Conservation (phyloP, 2,329 filamentous ascomycete species). For the Balansia obtecta region DNA sequence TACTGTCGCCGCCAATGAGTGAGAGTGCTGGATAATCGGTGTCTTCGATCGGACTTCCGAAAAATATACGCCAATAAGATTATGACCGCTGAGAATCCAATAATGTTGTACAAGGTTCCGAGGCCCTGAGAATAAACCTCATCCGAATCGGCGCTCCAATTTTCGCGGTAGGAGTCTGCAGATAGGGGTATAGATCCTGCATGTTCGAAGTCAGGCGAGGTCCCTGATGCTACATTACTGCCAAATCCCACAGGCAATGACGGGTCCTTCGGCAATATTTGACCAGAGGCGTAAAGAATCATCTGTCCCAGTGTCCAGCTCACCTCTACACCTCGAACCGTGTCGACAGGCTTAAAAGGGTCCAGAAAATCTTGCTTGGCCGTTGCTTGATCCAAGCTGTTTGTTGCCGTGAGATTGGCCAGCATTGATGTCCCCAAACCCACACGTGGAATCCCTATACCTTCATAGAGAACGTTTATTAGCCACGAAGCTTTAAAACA, state of each 20-base stretch:
- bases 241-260: constrained; percentile 79
- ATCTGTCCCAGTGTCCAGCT: constrained; percentile 98
- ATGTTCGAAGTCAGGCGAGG: constrained; percentile 71
- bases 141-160: constrained; percentile 23
- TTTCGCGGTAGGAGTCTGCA: constrained; percentile 21
- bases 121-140: background rate
- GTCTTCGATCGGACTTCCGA: constrained; percentile 64
- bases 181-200: constrained; percentile 46
- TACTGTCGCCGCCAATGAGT: constrained; percentile 16
- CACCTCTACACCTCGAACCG: constrained; percentile 82
- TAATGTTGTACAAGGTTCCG: background rate
- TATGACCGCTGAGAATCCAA: constrained; percentile 42
- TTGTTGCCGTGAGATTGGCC: constrained; percentile 56
- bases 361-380: constrained; percentile 67
- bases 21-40: constrained; percentile 16
- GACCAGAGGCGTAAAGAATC: constrained; percentile 84
- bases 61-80: constrained; percentile 60
- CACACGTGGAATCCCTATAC: constrained; percentile 82
- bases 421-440: constrained; percentile 54
- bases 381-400: constrained; percentile 48
- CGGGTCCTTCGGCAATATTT: constrained; percentile 52
- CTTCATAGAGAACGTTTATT: constrained; percentile 91
- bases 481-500: constrained; percentile 99
- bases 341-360: constrained; percentile 85
- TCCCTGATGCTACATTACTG: constrained; percentile 55